Base-by-base conservation (phyloP, 768 basidiomycete genomes). In the Jaapia argillacea region DNA sequence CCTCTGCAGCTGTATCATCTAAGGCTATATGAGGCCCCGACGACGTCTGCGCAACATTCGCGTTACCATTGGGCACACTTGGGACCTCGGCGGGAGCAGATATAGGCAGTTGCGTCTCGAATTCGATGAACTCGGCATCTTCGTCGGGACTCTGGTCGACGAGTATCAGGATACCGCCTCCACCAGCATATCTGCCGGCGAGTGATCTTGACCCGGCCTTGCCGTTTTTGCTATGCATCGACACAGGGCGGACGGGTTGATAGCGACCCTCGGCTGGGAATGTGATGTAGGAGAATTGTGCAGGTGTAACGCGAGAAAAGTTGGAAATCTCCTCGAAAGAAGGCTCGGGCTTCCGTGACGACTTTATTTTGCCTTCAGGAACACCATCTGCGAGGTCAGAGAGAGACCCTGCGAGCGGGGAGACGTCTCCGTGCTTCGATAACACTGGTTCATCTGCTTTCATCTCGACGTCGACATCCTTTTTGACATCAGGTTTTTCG, bases 231-330 rank as follows among this genome's bases (percentile, higher is more conserved):
- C 67, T 52, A 7, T 42, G 51, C 23, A 74, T 66, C 21, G 82
- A 77, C 36, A 94, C 77, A 0, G 85, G 74, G 26, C 94, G 79
- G 13, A 97, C 85, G 20, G 96, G 96, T 49, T 85, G 81, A 61
- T 90, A 99, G 40, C 91, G 79, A 23, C 79, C 71, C 26, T 82
- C 79, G 7, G 67, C 48, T 0, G 89, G 80, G 75, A 98, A 94
- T 38, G 77, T 72, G 55, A 98, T 76, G 61, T 85, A 77, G n/a
- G 76, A 66, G 22, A 94, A 66, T 58, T 99, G 96, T 0, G 82
- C 78, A 16, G 93, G 88, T 2, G 86, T 89, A 18, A 97, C 93
- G 40, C 96, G 82, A 16, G 90, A 85, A 57, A 97, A 83, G 68
- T 99, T 99, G 18, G 78, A 67, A 7, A 88, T 67, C 46, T 65